phyloP scores from a whole-genome alignment of 805 yeast genomes.

The Monosporozyma yasuniensis region DNA sequence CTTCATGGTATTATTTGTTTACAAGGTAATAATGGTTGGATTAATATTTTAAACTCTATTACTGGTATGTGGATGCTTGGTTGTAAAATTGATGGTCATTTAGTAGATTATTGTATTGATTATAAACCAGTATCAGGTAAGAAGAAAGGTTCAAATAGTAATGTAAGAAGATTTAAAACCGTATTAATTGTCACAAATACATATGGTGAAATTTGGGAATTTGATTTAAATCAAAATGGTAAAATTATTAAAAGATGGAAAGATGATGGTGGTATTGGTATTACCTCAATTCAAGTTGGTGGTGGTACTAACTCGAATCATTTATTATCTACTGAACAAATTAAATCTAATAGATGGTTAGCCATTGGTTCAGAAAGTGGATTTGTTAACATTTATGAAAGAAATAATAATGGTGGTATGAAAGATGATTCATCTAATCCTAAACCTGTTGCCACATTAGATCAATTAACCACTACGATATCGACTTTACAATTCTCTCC shows the following conservation, averaged over 20 bases:
- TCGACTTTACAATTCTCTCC: slow-evolving; percentile 64
- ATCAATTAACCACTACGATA: slow-evolving; percentile 74
- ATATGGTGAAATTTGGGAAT: slow-evolving; percentile 87
- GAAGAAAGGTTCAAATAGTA: background rate
- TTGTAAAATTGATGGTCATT: slow-evolving; percentile 79
- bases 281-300: slow-evolving; percentile 68
- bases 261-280: slow-evolving; percentile 79
- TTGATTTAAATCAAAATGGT: slow-evolving; percentile 41
- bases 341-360: slow-evolving; percentile 53
- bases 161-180: slow-evolving; percentile 19
- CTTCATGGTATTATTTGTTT: slow-evolving; percentile 65
- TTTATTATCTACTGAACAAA: slow-evolving; percentile 18
- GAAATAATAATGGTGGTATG: slow-evolving; percentile 18
- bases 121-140: slow-evolving; percentile 22
- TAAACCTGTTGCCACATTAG: slow-evolving; percentile 55
- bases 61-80: slow-evolving; percentile 85
- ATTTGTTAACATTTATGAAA: slow-evolving; percentile 78
- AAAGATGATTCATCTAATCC: slow-evolving; percentile 8
- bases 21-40: slow-evolving; percentile 84
- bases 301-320: slow-evolving; percentile 36
- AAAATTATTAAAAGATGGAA: slow-evolving; percentile 62
- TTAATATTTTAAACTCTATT: slow-evolving; percentile 64
- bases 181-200: slow-evolving; percentile 54
- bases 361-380: slow-evolving; percentile 90
- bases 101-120: slow-evolving; percentile 56